Conservation (phyloP, 192 early-diverging fungal genomes). For the Coemansia sp. region DNA sequence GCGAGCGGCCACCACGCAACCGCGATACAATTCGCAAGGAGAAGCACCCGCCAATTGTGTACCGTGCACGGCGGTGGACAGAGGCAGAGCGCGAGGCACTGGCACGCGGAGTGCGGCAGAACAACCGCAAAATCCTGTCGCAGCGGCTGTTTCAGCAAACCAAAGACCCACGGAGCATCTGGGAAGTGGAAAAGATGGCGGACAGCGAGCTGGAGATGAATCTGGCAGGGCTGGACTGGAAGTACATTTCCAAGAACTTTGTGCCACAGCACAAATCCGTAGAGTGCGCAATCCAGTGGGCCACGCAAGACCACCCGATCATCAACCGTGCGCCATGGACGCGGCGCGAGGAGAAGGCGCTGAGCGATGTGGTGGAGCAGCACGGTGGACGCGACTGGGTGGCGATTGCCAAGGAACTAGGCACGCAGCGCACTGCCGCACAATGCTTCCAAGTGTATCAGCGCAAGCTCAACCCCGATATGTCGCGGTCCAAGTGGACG, state of each 20-base stretch:
- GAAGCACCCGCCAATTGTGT: slow-evolving; percentile 50
- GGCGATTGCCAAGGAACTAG: slow-evolving; percentile 59
- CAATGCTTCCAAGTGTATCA: slow-evolving; percentile 74
- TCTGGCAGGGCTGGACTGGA: slow-evolving; percentile 52
- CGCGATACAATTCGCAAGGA: slow-evolving; percentile 47
- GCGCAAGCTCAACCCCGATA: slow-evolving; percentile 46
- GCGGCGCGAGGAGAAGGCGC: slow-evolving; percentile 52
- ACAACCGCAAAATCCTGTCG: slow-evolving; percentile 51
- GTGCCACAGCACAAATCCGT: slow-evolving; percentile 59
- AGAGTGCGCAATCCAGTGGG: slow-evolving; percentile 81
- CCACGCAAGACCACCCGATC: slow-evolving; percentile 70
- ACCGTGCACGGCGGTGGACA: slow-evolving; percentile 55
- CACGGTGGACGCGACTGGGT: slow-evolving; percentile 63
- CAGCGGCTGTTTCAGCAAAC: slow-evolving; percentile 50
- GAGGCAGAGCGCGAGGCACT: slow-evolving; percentile 55
- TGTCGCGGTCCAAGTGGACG: slow-evolving; percentile 61
- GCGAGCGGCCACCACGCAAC: slow-evolving; percentile 51
- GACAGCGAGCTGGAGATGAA: slow-evolving; percentile 52
- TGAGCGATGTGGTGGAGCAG: slow-evolving; percentile 51
- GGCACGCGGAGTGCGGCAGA: slow-evolving; percentile 49
- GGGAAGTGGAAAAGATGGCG: slow-evolving; percentile 46
- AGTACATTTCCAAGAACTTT: slow-evolving; percentile 50
- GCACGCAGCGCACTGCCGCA: slow-evolving; percentile 65
- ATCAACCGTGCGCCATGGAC: slow-evolving; percentile 73
- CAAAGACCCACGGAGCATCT: slow-evolving; percentile 46